These are phyloP conservation scores for Sporothrix brunneoviolacea DNA, from an alignment of 2,329 filamentous ascomycete species.

Conservation along the genomic window DNA sequence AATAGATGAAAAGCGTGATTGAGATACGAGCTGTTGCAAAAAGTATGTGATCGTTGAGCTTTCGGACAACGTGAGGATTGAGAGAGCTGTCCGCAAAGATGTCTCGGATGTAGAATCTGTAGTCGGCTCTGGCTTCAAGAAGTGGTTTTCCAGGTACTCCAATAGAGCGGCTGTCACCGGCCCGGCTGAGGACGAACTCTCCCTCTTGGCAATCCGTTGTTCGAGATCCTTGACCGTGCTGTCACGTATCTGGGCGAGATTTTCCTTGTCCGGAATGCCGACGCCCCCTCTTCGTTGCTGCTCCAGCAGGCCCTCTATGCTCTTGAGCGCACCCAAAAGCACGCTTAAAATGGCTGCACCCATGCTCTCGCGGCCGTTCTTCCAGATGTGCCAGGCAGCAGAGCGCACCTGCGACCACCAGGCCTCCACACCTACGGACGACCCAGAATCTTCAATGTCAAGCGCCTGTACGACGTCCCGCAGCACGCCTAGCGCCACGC, in stretches of 20 bases:
- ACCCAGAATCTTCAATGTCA: too few relatives aligned
- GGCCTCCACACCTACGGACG: slow-evolving; percentile 23
- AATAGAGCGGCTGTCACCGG: slow-evolving; percentile 27
- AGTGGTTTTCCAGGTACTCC: slow-evolving; percentile 28
- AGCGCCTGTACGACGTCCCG: slow-evolving; percentile 36
- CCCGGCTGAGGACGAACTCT: slow-evolving; percentile 19
- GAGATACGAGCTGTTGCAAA: slow-evolving; percentile 36
- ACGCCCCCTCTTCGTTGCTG: background rate
- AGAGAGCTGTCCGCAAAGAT: slow-evolving; percentile 32
- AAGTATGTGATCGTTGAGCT: slow-evolving; percentile 53
- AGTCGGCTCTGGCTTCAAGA: slow-evolving; percentile 18
- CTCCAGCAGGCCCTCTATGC: slow-evolving; percentile 30
- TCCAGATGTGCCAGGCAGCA: slow-evolving; percentile 57
- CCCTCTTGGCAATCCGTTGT: slow-evolving; percentile 16
- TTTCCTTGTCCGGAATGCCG: too few relatives aligned
- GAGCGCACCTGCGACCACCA: slow-evolving; percentile 53
- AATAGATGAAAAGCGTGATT: slow-evolving; percentile 31
- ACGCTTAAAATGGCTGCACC: slow-evolving; percentile 50
- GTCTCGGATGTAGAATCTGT: background rate
- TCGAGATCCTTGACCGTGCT: slow-evolving; percentile 16
- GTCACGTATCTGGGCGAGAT: slow-evolving; percentile 12
- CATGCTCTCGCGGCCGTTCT: slow-evolving; percentile 62
- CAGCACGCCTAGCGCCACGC: slow-evolving; percentile 44
- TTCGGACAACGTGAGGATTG: slow-evolving; percentile 54
- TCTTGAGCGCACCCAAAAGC: slow-evolving; percentile 39